phyloP scores from a whole-genome alignment of 805 yeast genomes.

The Yamadazyma akitaensis region DNA sequence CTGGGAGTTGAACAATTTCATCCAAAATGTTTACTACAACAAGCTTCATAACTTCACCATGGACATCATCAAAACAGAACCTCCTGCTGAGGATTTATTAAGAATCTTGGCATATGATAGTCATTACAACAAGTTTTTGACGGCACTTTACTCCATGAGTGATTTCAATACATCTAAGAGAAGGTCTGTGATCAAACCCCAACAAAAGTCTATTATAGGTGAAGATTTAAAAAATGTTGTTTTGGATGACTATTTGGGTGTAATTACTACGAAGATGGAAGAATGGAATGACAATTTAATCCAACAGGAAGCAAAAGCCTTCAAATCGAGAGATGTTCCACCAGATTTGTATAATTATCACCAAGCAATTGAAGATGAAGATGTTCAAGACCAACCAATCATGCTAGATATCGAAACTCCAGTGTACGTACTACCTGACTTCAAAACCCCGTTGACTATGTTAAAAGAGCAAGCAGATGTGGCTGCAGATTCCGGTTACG shows the following conservation, averaged over 20 bases:
- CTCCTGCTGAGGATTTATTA: constrained; percentile 74
- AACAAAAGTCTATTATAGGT: constrained; percentile 57
- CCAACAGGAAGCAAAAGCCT: constrained; percentile 62
- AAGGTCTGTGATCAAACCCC: constrained; percentile 21
- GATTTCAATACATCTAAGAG: constrained; percentile 10
- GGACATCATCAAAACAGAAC: constrained; percentile 63
- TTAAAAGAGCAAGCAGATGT: constrained; percentile 87
- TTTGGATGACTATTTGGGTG: constrained; percentile 71
- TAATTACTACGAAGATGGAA: constrained; percentile 68
- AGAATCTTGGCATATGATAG: constrained; percentile 75
- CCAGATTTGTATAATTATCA: constrained; percentile 69
- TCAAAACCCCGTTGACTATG: constrained; percentile 75
- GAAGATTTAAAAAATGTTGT: constrained; percentile 70
- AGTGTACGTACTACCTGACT: constrained; percentile 66
- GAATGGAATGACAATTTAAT: constrained; percentile 81
- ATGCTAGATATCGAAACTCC: constrained; percentile 40
- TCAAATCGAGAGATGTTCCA: constrained; percentile 61
- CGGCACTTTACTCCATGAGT: constrained; percentile 21
- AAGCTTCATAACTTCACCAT: constrained; percentile 63
- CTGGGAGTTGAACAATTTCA: constrained; percentile 69
- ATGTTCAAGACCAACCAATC: constrained; percentile 30
- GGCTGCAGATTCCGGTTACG: constrained; percentile 81
- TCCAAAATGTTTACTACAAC: constrained; percentile 63
- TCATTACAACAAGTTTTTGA: constrained; percentile 46
- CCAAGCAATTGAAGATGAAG: constrained; percentile 39